Percentiles rank a stretch among this genome's conserved stretches.
Evolutionary conservation across 2,329 filamentous ascomycete genomes (phyloP).

Genomic region (Microsporum audouinii): DNA sequence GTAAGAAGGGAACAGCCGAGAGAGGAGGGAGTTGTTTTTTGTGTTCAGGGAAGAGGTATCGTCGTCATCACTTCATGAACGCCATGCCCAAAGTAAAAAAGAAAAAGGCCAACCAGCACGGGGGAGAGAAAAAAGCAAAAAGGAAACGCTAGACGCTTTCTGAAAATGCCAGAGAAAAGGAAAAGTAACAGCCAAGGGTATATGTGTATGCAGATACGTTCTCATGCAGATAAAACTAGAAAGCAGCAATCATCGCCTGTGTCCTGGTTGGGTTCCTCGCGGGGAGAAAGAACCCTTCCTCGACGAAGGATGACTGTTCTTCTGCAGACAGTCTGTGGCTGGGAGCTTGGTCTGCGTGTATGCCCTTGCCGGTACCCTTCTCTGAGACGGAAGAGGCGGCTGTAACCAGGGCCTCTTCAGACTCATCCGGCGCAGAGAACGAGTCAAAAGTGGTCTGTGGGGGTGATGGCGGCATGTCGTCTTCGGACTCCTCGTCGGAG

Average conservation of each 20-base stretch:
- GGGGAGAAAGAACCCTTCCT: slow-evolving; percentile 4
- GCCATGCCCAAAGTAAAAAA: neutral
- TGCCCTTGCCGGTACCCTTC: neutral
- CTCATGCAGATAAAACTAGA: neutral
- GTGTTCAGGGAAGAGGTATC: neutral
- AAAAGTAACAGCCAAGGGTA: neutral
- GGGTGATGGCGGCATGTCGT: slow-evolving; percentile 60
- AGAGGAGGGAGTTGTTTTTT: neutral
- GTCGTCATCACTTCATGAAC: neutral
- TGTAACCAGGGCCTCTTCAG: neutral
- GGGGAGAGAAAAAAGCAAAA: neutral
- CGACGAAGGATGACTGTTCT: slow-evolving; percentile 4
- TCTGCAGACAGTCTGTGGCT: neutral
- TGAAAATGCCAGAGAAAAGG: neutral
- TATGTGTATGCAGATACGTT: neutral
- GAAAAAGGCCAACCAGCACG: neutral
- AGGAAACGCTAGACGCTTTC: neutral
- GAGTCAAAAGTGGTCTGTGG: slow-evolving; percentile 44
- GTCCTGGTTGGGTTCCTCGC: neutral
- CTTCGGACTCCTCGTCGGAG: slow-evolving; percentile 48
- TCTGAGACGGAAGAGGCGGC: neutral
- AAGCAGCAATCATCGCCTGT: neutral
- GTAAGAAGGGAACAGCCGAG: neutral
- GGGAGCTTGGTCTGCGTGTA: neutral
- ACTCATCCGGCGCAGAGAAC: slow-evolving; percentile 35